Evolutionary conservation across 306 rosid genomes (phyloP).

Genomic region (Crataegus laevigata): DNA sequence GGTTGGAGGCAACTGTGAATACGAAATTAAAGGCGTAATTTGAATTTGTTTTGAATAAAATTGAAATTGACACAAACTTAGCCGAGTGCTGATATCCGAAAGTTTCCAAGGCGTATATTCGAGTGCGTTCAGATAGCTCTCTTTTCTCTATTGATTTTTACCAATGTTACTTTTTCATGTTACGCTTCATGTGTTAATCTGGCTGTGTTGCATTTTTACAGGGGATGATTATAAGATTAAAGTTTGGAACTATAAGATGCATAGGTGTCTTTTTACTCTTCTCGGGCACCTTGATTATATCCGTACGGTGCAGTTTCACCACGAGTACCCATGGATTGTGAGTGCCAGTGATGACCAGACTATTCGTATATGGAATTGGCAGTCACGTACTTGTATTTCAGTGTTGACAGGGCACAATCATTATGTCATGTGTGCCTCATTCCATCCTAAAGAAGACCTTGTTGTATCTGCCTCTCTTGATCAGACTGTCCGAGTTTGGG

Average conservation of each 20-base stretch:
- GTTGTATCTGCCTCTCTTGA: slow-evolving; percentile 92
- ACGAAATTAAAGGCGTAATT: not conserved
- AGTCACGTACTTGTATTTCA: slow-evolving; percentile 91
- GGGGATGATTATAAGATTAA: slow-evolving; percentile 99
- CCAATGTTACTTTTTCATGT: not conserved
- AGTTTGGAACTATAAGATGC: slow-evolving; percentile 98
- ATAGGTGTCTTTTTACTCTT: slow-evolving; percentile 87
- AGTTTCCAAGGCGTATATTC: not conserved
- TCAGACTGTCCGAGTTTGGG: slow-evolving; percentile 99
- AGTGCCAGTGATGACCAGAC: slow-evolving; percentile 99
- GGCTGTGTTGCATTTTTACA: slow-evolving; percentile 27
- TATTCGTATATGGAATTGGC: slow-evolving; percentile 99
- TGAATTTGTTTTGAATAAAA: not conserved
- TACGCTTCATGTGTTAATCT: not conserved
- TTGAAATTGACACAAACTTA: not conserved
- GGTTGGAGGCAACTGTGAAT: not conserved
- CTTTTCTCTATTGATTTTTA: not conserved
- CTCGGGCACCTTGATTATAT: slow-evolving; percentile 96
- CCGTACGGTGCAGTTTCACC: slow-evolving; percentile 96
- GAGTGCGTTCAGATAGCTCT: not conserved
- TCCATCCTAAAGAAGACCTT: slow-evolving; percentile 93
- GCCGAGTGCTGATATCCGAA: not conserved
- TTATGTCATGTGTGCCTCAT: slow-evolving; percentile 94
- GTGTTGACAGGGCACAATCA: slow-evolving; percentile 97
- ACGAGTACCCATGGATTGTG: slow-evolving; percentile 91